phyloP scores from a whole-genome alignment of 2,329 filamentous ascomycete species.

The Cyphellophora europaea region DNA sequence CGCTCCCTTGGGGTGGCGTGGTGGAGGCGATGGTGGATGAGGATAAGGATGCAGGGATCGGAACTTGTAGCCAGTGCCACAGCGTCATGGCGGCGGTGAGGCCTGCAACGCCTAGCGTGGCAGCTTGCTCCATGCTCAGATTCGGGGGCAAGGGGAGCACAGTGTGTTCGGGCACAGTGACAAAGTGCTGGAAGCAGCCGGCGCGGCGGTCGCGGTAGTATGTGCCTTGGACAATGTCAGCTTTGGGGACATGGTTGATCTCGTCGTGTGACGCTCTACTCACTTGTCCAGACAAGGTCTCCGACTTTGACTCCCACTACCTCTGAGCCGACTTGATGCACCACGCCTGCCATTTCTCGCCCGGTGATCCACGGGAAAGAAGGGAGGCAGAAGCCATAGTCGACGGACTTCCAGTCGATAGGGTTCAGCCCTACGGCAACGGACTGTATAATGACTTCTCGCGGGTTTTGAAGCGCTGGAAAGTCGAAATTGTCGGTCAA shows the following conservation, averaged over 20 bases:
- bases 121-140: conserved; percentile 25
- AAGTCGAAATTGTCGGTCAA: conserved; percentile 3
- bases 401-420: conserved; percentile 33
- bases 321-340: conserved; percentile 20
- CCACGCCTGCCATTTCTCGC: conserved; percentile 24
- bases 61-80: conserved; percentile 31
- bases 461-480: conserved; percentile 10
- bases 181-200: conserved; percentile 34
- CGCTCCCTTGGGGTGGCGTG: conserved; percentile 11
- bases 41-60: conserved; percentile 14
- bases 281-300: conserved; percentile 26
- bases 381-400: conserved; percentile 34
- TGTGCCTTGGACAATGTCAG: conserved; percentile 16
- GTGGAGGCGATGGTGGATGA: conserved; percentile 4
- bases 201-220: conserved; percentile 34
- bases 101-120: conserved; percentile 32
- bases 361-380: conserved; percentile 27
- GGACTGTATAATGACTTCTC: conserved; percentile 28
- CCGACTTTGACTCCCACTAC: conserved; percentile 20
- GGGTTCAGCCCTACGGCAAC: conserved; percentile 30
- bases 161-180: conserved; percentile 32
- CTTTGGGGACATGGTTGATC: neutral
- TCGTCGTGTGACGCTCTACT: too few relatives aligned
- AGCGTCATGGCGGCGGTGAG: conserved; percentile 34
- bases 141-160: conserved; percentile 29